phyloP scores from a whole-genome alignment of 2,329 filamentous ascomycete genomes.

The Tothia fuscella region DNA sequence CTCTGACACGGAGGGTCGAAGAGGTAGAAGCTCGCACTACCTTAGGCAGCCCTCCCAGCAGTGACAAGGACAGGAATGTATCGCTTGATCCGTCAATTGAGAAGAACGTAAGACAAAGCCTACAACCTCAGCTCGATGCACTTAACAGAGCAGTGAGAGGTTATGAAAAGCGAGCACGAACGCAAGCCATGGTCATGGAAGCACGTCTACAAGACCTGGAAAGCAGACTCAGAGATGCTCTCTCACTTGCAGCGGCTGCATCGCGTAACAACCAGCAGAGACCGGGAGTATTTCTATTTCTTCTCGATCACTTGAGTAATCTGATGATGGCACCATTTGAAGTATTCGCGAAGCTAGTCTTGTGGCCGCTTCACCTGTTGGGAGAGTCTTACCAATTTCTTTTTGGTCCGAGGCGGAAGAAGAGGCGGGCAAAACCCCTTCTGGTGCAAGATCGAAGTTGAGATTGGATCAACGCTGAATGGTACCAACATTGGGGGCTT shows the following conservation, averaged over 20 bases:
- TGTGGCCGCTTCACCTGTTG: constrained; percentile 9
- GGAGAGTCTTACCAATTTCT: constrained; percentile 3
- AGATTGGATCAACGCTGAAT: too few relatives aligned
- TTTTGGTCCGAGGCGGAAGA: constrained; percentile 10
- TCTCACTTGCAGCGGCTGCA: constrained; percentile 69
- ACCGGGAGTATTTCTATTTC: constrained; percentile 19
- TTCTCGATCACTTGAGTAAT: constrained; percentile 5
- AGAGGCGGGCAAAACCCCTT: constrained; percentile 2
- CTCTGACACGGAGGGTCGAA: constrained; percentile 54
- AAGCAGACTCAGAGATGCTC: constrained; percentile 58
- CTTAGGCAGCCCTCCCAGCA: constrained; percentile 15
- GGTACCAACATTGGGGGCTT: too few relatives aligned
- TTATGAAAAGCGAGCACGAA: constrained; percentile 78
- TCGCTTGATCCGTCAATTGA: constrained; percentile 23
- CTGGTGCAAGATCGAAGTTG: not conserved
- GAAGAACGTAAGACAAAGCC: constrained; percentile 47
- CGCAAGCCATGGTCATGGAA: constrained; percentile 66
- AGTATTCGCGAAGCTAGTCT: constrained; percentile 15
- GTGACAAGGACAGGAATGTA: constrained; percentile 11
- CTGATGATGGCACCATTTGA: constrained; percentile 15
- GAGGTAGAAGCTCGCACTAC: constrained; percentile 47
- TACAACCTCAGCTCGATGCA: constrained; percentile 77
- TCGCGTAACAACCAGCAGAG: constrained; percentile 30
- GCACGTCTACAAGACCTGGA: constrained; percentile 62
- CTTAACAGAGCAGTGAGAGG: constrained; percentile 78